A percentile compares a stretch with the other conserved stretches of the same genome.
Conservation (phyloP, 2,329 filamentous ascomycete genomes). For the Diaporthe humulicola region DNA sequence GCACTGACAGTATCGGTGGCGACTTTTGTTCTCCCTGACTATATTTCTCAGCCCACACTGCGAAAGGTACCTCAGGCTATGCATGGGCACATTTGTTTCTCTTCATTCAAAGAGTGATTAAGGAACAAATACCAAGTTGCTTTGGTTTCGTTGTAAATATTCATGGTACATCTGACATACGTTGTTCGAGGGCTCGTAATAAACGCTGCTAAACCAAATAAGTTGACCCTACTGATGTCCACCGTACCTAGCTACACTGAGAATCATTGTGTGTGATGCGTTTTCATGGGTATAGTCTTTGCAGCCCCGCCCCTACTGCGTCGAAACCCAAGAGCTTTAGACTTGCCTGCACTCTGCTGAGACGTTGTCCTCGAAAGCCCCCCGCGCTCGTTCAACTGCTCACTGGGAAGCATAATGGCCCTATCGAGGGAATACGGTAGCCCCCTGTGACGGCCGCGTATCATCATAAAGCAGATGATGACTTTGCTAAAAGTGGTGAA, state of each 20-base stretch:
- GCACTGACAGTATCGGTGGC: too few relatives aligned
- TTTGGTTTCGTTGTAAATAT: background rate
- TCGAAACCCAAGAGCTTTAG: background rate
- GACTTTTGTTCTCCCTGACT: background rate
- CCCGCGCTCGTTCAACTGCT: slow-evolving; percentile 15
- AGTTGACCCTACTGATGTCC: background rate
- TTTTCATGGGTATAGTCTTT: slow-evolving; percentile 10
- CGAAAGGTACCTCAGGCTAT: background rate
- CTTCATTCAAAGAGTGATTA: background rate
- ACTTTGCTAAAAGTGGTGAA: slow-evolving; percentile 24
- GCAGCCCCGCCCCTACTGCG: background rate
- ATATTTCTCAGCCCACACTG: background rate
- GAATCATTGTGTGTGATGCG: slow-evolving; percentile 2
- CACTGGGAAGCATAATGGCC: slow-evolving; percentile 12
- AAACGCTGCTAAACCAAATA: background rate
- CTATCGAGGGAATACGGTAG: slow-evolving; percentile 9
- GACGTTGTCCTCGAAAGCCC: slow-evolving; percentile 6
- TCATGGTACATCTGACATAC: background rate
- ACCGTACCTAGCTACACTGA: background rate
- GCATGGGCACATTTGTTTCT: background rate
- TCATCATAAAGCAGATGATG: slow-evolving; percentile 18
- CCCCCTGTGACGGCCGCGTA: slow-evolving; percentile 3
- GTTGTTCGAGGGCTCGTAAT: background rate
- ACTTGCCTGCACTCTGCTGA: background rate
- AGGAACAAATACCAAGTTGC: background rate